Evolutionary conservation across 768 basidiomycete genomes (phyloP).

Genomic region (Boletus rufocinnamomeus): DNA sequence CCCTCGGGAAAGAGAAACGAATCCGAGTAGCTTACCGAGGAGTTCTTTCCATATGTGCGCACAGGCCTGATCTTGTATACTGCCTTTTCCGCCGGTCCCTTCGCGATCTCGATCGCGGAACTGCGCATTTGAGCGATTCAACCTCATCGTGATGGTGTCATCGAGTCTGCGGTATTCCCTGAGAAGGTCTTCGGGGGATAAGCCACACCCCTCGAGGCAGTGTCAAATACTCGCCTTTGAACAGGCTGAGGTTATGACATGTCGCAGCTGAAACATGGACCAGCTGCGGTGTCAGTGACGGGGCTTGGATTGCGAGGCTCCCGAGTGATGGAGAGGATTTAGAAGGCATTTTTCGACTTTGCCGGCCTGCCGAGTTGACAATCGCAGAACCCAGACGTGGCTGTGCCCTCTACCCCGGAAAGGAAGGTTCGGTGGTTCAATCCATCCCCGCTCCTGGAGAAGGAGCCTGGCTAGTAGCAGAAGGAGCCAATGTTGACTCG

Average conservation of each 20-base stretch:
- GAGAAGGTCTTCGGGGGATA: slow-evolving; percentile 61
- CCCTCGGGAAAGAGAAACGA: slow-evolving; percentile 17
- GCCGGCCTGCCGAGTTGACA: slow-evolving; percentile 32
- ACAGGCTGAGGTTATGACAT: slow-evolving; percentile 72
- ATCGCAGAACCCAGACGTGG: slow-evolving; percentile 23
- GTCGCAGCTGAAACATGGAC: slow-evolving; percentile 75
- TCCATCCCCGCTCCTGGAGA: not conserved
- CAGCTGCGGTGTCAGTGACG: slow-evolving; percentile 56
- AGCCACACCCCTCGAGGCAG: slow-evolving; percentile 16
- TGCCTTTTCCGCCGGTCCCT: slow-evolving; percentile 47
- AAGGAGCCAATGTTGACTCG: not conserved
- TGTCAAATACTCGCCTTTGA: slow-evolving; percentile 53
- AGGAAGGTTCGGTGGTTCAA: slow-evolving; percentile 35
- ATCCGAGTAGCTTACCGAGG: slow-evolving; percentile 53
- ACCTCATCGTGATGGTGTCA: slow-evolving; percentile 75
- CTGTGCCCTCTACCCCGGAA: slow-evolving; percentile 21
- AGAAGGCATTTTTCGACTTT: slow-evolving; percentile 39
- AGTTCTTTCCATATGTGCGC: slow-evolving; percentile 76
- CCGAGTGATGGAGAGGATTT: slow-evolving; percentile 55
- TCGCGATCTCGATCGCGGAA: slow-evolving; percentile 71
- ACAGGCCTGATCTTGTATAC: slow-evolving; percentile 73
- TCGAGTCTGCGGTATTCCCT: slow-evolving; percentile 81
- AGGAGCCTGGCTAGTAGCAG: not conserved
- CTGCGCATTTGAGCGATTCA: slow-evolving; percentile 77
- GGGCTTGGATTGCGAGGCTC: slow-evolving; percentile 69